Percentiles rank a stretch among this genome's conserved stretches.
Conservation (phyloP, 345 rosid genomes). For the Conringia planisiliqua region DNA sequence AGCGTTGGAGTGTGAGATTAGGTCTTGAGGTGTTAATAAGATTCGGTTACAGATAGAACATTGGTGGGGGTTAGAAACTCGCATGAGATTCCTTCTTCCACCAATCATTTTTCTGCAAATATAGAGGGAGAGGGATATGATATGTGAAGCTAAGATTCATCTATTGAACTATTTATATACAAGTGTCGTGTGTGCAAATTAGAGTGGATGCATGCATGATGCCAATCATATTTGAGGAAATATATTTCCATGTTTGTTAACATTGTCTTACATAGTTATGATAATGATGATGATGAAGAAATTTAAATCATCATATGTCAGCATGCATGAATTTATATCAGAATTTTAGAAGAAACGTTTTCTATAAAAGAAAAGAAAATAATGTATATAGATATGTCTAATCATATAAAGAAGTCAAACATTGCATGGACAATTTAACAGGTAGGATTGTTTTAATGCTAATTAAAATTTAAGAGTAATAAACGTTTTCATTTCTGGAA, state of each 20-base stretch:
- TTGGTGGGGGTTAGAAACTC: background rate
- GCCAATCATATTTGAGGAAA: background rate
- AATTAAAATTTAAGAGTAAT: background rate
- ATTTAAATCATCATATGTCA: background rate
- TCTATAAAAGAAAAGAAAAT: background rate
- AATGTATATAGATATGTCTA: background rate
- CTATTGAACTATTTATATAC: slow-evolving; percentile 18
- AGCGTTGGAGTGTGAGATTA: background rate
- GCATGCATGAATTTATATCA: slow-evolving; percentile 18
- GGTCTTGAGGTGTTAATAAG: background rate
- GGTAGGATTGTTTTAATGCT: background rate
- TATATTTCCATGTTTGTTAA: background rate
- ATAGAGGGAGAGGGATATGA: background rate
- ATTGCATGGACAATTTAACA: background rate
- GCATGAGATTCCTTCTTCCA: background rate
- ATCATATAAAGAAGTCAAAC: slow-evolving; percentile 13
- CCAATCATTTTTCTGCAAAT: background rate
- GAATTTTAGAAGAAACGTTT: background rate
- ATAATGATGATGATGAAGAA: background rate
- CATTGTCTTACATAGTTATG: background rate
- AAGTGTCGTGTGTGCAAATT: background rate
- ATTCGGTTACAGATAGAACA: slow-evolving; percentile 15
- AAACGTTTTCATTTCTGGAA: background rate
- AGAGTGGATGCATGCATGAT: background rate
- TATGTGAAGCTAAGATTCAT: background rate